phyloP scores from a whole-genome alignment of 2,329 filamentous ascomycete genomes.

The Colletotrichum sublineola region DNA sequence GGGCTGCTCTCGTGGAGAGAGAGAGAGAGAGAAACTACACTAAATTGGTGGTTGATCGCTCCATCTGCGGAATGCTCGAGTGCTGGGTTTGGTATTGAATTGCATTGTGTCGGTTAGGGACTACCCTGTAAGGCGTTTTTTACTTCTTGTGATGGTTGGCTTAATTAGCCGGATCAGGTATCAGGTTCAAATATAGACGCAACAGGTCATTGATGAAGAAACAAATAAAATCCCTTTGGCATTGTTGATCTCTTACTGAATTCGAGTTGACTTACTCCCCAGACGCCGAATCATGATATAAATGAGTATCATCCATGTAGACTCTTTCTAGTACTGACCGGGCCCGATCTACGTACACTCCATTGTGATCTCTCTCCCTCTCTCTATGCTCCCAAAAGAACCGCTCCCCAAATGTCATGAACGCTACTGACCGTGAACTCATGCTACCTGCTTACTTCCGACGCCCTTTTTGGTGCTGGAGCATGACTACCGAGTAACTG shows the following conservation, averaged over 20 bases:
- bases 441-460: conserved; percentile 33
- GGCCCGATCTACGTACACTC: conserved; percentile 24
- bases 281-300: conserved; percentile 34
- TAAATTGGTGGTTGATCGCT: not conserved
- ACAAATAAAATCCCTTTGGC: not conserved
- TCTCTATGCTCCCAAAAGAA: conserved; percentile 19
- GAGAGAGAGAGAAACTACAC: not conserved
- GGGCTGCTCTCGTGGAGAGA: not conserved
- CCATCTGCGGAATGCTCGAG: not conserved
- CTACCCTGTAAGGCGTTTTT: conserved; percentile 33
- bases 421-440: not conserved
- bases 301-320: conserved; percentile 37
- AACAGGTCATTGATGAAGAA: not conserved
- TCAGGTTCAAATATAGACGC: not conserved
- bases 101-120: conserved; percentile 25
- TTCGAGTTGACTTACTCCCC: conserved; percentile 2
- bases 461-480: conserved; percentile 53
- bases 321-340: conserved; percentile 28
- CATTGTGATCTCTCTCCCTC: conserved; percentile 12
- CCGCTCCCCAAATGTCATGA: conserved; percentile 20
- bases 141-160: not conserved
- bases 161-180: not conserved
- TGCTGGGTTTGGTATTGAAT: conserved; percentile 4
- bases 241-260: not conserved
- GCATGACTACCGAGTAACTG: conserved; percentile 64